Conservation (phyloP, 441 rosid genomes). For the Adansonia rubrostipa region DNA sequence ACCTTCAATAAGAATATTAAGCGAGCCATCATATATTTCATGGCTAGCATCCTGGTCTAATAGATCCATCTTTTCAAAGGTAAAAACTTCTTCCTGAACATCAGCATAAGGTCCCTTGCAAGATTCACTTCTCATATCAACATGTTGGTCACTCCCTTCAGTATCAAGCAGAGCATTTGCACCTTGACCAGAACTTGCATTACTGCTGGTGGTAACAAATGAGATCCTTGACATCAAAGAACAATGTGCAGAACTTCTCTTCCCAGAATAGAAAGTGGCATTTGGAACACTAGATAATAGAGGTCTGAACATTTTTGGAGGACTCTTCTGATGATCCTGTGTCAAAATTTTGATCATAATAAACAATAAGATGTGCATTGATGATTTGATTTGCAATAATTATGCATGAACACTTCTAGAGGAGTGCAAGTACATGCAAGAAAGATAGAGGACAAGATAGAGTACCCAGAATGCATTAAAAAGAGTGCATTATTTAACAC, state of each 20-base stretch:
- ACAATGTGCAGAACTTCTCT: slow-evolving; percentile 59
- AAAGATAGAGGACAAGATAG: slow-evolving; percentile 7
- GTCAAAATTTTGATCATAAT: slow-evolving; percentile 33
- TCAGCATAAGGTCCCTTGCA: slow-evolving; percentile 41
- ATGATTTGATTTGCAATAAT: slow-evolving; percentile 20
- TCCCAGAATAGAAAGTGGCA: slow-evolving; percentile 78
- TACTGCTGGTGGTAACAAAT: slow-evolving; percentile 70
- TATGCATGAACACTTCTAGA: slow-evolving; percentile 24
- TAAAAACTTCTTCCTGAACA: slow-evolving; percentile 60
- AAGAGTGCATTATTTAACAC: background rate
- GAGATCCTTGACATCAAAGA: slow-evolving; percentile 71
- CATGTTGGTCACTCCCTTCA: slow-evolving; percentile 58
- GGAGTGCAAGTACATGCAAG: background rate
- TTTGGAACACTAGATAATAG: slow-evolving; percentile 96
- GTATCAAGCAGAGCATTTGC: slow-evolving; percentile 52
- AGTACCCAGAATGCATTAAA: background rate
- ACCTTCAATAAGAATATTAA: slow-evolving; percentile 45
- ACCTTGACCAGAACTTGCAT: slow-evolving; percentile 68
- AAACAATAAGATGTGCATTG: slow-evolving; percentile 23
- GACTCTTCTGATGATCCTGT: slow-evolving; percentile 90
- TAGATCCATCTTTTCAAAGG: slow-evolving; percentile 61
- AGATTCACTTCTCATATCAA: slow-evolving; percentile 44
- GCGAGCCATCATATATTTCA: slow-evolving; percentile 46
- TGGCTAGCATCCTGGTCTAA: slow-evolving; percentile 46
- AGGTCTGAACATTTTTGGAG: slow-evolving; percentile 98